Percentiles rank a stretch among this genome's conserved stretches.
Evolutionary conservation across 2,329 filamentous ascomycete species (phyloP).

Genomic region (Karstenula rhodostoma): DNA sequence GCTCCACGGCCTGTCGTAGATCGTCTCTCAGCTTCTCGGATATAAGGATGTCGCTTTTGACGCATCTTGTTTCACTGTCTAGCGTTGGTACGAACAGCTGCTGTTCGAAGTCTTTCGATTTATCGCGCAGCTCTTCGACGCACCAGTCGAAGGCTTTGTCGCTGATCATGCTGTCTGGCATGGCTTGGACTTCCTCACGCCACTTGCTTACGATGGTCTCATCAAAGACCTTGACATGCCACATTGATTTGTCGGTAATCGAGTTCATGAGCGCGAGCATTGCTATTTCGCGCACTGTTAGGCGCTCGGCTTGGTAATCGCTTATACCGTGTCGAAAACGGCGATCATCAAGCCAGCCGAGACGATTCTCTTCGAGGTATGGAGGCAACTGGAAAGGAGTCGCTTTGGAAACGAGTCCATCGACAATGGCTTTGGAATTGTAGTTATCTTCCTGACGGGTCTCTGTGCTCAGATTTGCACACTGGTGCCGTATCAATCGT

Average conservation of each 20-base stretch:
- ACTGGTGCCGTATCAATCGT: not conserved
- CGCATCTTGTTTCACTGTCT: conserved; percentile 23
- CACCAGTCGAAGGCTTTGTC: conserved; percentile 19
- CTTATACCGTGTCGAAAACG: conserved; percentile 6
- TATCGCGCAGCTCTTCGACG: conserved; percentile 57
- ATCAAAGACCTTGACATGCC: conserved; percentile 50
- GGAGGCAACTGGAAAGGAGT: not conserved
- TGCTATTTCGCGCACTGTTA: conserved; percentile 44
- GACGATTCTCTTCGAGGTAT: not conserved
- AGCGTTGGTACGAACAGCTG: conserved; percentile 14
- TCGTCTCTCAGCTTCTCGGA: conserved; percentile 46
- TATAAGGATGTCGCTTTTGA: conserved; percentile 62
- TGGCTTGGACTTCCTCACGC: conserved; percentile 20
- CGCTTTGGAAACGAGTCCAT: not conserved
- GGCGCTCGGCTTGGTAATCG: not conserved
- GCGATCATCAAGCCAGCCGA: not conserved
- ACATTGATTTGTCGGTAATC: conserved; percentile 50
- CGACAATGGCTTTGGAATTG: not conserved
- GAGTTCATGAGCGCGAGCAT: conserved; percentile 51
- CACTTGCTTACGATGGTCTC: conserved; percentile 28
- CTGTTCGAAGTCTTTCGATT: conserved; percentile 55
- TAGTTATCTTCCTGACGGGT: not conserved
- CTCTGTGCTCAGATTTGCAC: not conserved
- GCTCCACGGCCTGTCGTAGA: conserved; percentile 54
- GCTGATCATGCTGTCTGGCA: not conserved